These are phyloP conservation scores for Nematodospora valgi DNA, from an alignment of 805 yeast genomes.

Conservation along the genomic window DNA sequence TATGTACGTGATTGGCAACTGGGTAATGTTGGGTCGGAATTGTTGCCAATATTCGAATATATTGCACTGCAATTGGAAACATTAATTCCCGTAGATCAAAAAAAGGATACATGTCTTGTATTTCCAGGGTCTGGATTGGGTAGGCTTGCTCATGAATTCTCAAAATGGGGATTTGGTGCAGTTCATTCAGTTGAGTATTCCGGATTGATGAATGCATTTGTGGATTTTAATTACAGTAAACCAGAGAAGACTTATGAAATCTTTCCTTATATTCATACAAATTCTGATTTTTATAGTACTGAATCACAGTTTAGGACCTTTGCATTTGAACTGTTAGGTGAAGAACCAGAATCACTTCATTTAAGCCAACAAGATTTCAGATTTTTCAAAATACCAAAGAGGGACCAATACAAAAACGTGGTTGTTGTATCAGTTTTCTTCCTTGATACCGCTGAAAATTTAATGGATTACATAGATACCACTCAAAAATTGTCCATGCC, in stretches of 20 bases:
- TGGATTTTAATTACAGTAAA: constrained; percentile 45
- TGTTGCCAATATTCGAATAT: constrained; percentile 52
- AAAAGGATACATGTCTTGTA: constrained; percentile 47
- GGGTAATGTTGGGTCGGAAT: constrained; percentile 11
- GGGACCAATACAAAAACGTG: constrained; percentile 31
- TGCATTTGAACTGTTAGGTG: constrained; percentile 19
- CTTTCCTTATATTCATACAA: constrained; percentile 57
- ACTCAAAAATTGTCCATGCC: constrained; percentile 36
- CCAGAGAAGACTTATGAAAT: constrained; percentile 18
- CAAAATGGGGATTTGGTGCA: constrained; percentile 29
- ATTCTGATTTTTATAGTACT: constrained; percentile 20
- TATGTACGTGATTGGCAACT: constrained; percentile 74
- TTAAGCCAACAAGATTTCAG: constrained; percentile 64
- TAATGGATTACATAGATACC: constrained; percentile 69
- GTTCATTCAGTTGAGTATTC: constrained; percentile 79
- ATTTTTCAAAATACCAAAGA: constrained; percentile 35
- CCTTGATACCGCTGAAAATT: constrained; percentile 88
- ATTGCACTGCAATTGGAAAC: constrained; percentile 41
- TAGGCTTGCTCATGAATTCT: constrained; percentile 64
- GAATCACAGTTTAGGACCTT: constrained; percentile 17
- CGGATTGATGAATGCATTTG: constrained; percentile 69
- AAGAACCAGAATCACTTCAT: constrained; percentile 46
- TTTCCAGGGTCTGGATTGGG: constrained; percentile 92
- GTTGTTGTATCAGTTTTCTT: constrained; percentile 71
- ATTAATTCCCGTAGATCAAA: constrained; percentile 25